Evolutionary conservation across 2,329 filamentous ascomycete genomes (phyloP).

Genomic region (Aspergillus fumigatus): DNA sequence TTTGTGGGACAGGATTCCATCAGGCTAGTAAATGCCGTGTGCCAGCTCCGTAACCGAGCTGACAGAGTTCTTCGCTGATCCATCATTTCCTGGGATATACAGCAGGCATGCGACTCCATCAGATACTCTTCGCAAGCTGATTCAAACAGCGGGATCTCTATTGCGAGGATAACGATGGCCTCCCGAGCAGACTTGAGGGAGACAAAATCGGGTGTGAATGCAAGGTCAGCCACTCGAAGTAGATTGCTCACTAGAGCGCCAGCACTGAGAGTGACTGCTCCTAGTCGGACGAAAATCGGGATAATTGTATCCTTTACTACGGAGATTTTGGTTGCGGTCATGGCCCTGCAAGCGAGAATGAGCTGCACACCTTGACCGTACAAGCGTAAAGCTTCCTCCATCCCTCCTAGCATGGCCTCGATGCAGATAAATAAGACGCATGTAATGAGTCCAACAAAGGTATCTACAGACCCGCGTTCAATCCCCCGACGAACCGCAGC

Average conservation of each 20-base stretch:
- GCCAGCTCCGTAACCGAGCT: conserved; percentile 19
- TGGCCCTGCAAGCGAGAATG: conserved; percentile 9
- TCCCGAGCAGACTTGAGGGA: conserved; percentile 20
- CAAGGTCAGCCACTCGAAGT: not conserved
- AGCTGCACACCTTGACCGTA: conserved; percentile 24
- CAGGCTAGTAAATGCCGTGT: conserved; percentile 17
- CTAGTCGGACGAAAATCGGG: conserved; percentile 25
- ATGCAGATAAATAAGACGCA: conserved; percentile 34
- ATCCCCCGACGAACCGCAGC: conserved; percentile 22
- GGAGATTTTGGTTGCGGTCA: conserved; percentile 12
- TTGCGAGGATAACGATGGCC: conserved; percentile 18
- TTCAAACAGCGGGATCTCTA: conserved; percentile 24
- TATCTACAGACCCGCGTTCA: conserved; percentile 16
- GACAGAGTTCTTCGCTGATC: conserved; percentile 12
- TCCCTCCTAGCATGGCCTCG: conserved; percentile 22
- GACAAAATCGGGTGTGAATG: not conserved
- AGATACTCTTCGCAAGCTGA: conserved; percentile 14
- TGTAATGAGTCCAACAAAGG: conserved; percentile 26
- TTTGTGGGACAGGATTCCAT: conserved; percentile 3
- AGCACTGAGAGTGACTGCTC: conserved; percentile 11
- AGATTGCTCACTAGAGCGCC: conserved; percentile 6
- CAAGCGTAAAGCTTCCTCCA: conserved; percentile 21
- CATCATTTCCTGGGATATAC: conserved; percentile 13
- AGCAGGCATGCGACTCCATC: not conserved
- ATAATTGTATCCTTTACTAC: conserved; percentile 25